Percentiles rank a stretch among this genome's conserved stretches.
phyloP scores from a whole-genome alignment of 768 basidiomycete species.

The Inosperma sp. region DNA sequence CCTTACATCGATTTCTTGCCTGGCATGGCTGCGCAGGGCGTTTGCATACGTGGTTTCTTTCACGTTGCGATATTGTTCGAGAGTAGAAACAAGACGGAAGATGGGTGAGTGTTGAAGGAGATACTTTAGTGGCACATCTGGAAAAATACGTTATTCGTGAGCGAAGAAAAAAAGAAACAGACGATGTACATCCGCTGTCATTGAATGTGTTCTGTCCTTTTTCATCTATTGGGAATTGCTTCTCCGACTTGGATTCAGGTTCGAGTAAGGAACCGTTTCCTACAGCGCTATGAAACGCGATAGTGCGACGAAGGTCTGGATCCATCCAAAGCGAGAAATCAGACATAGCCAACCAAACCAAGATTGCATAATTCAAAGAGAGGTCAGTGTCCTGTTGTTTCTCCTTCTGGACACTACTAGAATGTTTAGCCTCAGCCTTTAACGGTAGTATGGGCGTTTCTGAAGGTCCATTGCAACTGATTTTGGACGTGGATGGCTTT shows the following conservation, averaged over 20 bases:
- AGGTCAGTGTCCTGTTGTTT: slow-evolving; percentile 1
- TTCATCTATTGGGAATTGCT: slow-evolving; percentile 16
- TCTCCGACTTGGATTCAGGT: background rate
- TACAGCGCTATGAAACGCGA: slow-evolving; percentile 31
- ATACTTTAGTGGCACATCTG: slow-evolving; percentile 59
- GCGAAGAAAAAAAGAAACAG: background rate
- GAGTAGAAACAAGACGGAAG: slow-evolving; percentile 27
- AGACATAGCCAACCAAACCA: slow-evolving; percentile 61
- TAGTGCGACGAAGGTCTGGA: slow-evolving; percentile 45
- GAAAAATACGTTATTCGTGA: slow-evolving; percentile 16
- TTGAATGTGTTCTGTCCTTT: slow-evolving; percentile 10
- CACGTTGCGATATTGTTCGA: slow-evolving; percentile 18
- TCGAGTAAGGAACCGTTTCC: background rate
- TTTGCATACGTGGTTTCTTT: slow-evolving; percentile 51
- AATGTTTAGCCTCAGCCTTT: too few species aligned
- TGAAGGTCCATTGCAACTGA: too few species aligned
- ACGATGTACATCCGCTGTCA: slow-evolving; percentile 46
- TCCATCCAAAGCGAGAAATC: slow-evolving; percentile 67
- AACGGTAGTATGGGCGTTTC: too few species aligned
- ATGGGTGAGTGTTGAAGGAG: slow-evolving; percentile 41
- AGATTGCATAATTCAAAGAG: slow-evolving; percentile 43
- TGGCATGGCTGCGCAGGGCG: slow-evolving; percentile 49
- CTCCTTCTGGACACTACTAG: too few species aligned
- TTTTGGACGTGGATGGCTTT: too few species aligned
- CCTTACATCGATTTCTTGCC: slow-evolving; percentile 51